Evolutionary conservation across 192 early-diverging fungal species (phyloP), one percentile per base, ranked within the genome.

Genomic region (Geranomyces michiganensis): DNA sequence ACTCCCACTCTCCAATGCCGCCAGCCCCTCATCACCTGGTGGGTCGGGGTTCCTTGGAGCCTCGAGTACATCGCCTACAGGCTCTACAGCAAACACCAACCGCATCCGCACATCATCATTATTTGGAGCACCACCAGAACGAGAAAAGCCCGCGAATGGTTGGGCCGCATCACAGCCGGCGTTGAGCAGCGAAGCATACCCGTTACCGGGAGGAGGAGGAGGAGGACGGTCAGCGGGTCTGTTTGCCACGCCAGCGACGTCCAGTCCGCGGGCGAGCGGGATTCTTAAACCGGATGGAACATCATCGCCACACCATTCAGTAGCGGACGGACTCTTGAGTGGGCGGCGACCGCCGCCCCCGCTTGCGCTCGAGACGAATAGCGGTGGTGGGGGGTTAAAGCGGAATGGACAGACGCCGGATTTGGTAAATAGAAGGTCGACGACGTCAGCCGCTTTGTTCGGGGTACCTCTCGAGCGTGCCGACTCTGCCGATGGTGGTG

Each of bases 21-120:
- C 15, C 51, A 53, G 24, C 7, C 51, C 51, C 3, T 4, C 4
- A 8, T 53, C 51, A n/a, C n/a, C 51, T 3, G 3, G 7, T 26
- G 24, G 51, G 17, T 53, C n/a, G 51, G 24, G 51, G 15, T 3
- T 26, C 51, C 15, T 26, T n/a, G 46, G 19, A 24, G 12, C 17
- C 56, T 60, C 27, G 26, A 17, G 3, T 33, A 17, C 31, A 17
- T 60, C 58, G 26, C 58, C 58, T 8, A 60, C 58, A 29, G 58
- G 58, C 15, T 60, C 58, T 27, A 60, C 15, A 19, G 58, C 58
- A 19, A 53, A 53, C 51, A 53, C n/a, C 24, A n/a, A 26, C 24
- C 51, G 51, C 19, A 53, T 53, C n/a, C 24, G 51, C 51, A 26
- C 51, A 33, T 27, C 58, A 29, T 27, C 29, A 5, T 17, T 60